Conservation (phyloP, 2,329 filamentous ascomycete genomes). For the Talaromyces sp. region DNA sequence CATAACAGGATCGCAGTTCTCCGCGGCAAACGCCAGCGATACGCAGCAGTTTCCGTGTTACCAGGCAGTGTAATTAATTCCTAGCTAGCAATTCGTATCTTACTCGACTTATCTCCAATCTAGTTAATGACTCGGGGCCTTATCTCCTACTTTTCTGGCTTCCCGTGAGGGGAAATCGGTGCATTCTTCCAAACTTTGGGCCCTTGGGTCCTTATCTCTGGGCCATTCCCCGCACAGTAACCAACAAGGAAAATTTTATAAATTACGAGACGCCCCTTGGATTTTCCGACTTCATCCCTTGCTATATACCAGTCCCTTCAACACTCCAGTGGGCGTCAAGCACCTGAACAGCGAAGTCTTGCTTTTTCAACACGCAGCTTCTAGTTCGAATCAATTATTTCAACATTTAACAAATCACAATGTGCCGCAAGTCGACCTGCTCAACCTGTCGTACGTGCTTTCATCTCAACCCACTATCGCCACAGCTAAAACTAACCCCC, state of each 20-base stretch:
- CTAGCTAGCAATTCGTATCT: not conserved
- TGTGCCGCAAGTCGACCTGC: conserved; percentile 15
- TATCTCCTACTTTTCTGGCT: not conserved
- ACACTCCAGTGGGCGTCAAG: not conserved
- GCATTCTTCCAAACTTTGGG: not conserved
- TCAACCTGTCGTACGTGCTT: conserved; percentile 14
- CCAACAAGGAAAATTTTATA: not conserved
- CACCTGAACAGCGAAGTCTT: not conserved
- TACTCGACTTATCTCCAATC: not conserved
- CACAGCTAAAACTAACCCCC: not conserved
- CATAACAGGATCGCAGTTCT: not conserved
- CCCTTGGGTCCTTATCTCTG: not conserved
- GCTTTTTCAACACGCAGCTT: not conserved
- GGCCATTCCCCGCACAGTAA: not conserved
- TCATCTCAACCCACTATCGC: not conserved
- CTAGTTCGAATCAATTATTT: not conserved
- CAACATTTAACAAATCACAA: not conserved
- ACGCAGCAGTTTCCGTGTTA: not conserved
- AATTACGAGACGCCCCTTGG: not conserved
- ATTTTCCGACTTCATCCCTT: not conserved
- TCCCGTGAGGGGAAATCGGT: not conserved
- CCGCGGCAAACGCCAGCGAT: not conserved
- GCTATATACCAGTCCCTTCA: not conserved
- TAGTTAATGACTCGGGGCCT: not conserved
- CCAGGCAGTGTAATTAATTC: not conserved